These are phyloP conservation scores for Deakozyma indianensis DNA, from an alignment of 805 yeast species.

Conservation along the genomic window DNA sequence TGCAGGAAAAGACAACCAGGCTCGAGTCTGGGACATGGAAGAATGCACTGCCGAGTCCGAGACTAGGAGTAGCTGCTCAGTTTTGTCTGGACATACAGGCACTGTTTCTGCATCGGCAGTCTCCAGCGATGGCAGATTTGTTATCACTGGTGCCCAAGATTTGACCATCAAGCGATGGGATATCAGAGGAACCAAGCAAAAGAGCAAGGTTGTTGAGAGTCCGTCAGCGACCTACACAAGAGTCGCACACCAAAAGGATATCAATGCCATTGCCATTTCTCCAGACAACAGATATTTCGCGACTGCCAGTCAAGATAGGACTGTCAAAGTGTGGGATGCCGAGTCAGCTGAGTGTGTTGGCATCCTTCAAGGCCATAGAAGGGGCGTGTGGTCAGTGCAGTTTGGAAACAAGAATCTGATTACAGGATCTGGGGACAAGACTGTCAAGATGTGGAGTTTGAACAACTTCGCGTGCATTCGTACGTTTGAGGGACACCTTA, in stretches of 20 bases:
- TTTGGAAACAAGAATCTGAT: constrained; percentile 71
- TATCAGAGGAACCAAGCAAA: constrained; percentile 32
- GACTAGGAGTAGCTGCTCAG: constrained; percentile 35
- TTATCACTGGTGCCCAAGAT: constrained; percentile 76
- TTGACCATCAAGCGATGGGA: constrained; percentile 78
- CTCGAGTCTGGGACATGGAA: constrained; percentile 60
- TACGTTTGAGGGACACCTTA: constrained; percentile 90
- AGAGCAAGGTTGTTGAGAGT: not conserved
- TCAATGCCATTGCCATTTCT: constrained; percentile 77
- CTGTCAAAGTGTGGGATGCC: constrained; percentile 79
- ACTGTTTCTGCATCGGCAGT: constrained; percentile 72
- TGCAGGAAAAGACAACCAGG: constrained; percentile 79
- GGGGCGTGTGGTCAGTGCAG: constrained; percentile 87
- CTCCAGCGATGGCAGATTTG: constrained; percentile 39
- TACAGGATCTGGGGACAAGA: constrained; percentile 88
- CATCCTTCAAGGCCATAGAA: constrained; percentile 73
- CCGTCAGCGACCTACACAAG: constrained; percentile 64
- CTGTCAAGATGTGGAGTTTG: constrained; percentile 79
- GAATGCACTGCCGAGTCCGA: constrained; percentile 21
- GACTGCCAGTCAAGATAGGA: constrained; percentile 87
- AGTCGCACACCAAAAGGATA: constrained; percentile 94
- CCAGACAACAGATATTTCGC: constrained; percentile 83
- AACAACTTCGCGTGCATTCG: constrained; percentile 58
- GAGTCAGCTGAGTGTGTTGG: constrained; percentile 81
- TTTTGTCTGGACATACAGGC: constrained; percentile 75